These are phyloP conservation scores for Podospora didyma DNA, from an alignment of 495 filamentous ascomycete species.

Conservation along the genomic window DNA sequence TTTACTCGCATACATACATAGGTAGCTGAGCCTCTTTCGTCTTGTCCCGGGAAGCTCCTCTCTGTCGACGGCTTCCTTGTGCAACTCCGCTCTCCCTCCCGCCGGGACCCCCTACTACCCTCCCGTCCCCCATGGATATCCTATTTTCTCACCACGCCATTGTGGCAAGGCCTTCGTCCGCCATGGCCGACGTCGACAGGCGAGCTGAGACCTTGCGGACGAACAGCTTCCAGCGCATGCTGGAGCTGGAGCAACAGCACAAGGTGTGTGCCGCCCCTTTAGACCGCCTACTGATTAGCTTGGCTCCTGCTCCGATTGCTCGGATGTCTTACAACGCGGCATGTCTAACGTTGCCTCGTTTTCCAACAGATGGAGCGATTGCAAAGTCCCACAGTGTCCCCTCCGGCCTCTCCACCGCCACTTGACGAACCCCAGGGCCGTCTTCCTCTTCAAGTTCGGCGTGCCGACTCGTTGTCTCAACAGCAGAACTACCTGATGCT, in stretches of 20 bases:
- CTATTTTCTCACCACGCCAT: constrained; percentile 16
- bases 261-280: constrained; percentile 36
- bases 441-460: constrained; percentile 18
- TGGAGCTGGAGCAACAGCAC: constrained; percentile 48
- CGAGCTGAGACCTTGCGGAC: constrained; percentile 28
- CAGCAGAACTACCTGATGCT: constrained; percentile 36
- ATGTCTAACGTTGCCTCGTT: constrained; percentile 22
- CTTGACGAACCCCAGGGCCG: constrained; percentile 8
- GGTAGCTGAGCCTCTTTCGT: constrained; percentile 6
- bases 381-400: constrained; percentile 12
- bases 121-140: constrained; percentile 22
- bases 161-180: constrained; percentile 19
- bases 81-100: constrained; percentile 6
- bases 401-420: constrained; percentile 13
- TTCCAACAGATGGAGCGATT: constrained; percentile 20
- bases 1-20: constrained; percentile 2
- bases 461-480: constrained; percentile 18
- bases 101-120: background rate
- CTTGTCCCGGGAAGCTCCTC: constrained; percentile 7
- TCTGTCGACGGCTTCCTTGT: constrained; percentile 11
- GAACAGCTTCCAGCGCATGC: constrained; percentile 45
- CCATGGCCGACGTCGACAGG: constrained; percentile 23
- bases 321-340: constrained; percentile 20
- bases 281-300: background rate
- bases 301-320: constrained; percentile 12